Evolutionary conservation across 2,329 filamentous ascomycete species (phyloP), one percentile per base, ranked within the genome.

Genomic region (Fusarium newnesense): DNA sequence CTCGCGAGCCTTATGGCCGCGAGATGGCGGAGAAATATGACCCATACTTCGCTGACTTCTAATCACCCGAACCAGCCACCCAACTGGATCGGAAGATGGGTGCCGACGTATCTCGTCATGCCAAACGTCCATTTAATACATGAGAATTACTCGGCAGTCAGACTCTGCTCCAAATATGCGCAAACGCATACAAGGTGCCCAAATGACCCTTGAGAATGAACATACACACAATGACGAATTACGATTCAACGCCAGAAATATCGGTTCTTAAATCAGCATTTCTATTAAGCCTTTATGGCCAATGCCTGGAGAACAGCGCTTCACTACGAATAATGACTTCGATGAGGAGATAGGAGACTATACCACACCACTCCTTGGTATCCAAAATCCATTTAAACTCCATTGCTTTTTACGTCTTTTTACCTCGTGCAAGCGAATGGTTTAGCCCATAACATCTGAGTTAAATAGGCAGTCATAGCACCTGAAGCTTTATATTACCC

Each of bases 1-100:
- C 87, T 53, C 85, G 88, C 63, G 91, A 93, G 43, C 83, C 85
- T 63, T 95, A 95, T 77, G 93, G 91, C 7, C 87, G 89, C 46
- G 92, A 94, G 49, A 85, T 94, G 86, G 86, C 86, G 39, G 84
- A 86, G 49, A 90, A 90, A 82, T 95, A 93, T 81, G 93, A 95
- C 62, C 84, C 86, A 58, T 89, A 87, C 76, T 96, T 96, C 80
- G 85, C 86, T 69, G 92, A 93, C 72, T 95, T 96, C 56, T 70
- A 57, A 64, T 47, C 24, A 18, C 24, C n/a, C 10, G 36, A 44
- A 32, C 12, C 30, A 54, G 34, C 39, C 32, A 49, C 34, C 12
- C 50, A 19, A 16, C 46, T 36, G 21, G 28, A 52, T 30, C 9
- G 36, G 46, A 30, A 30, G 34, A 39, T 43, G 19, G 34, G 28